A percentile compares a stretch with the other conserved stretches of the same genome.
Evolutionary conservation across 148 eudicot species (phyloP).

Genomic region (Arbutus unedo): DNA sequence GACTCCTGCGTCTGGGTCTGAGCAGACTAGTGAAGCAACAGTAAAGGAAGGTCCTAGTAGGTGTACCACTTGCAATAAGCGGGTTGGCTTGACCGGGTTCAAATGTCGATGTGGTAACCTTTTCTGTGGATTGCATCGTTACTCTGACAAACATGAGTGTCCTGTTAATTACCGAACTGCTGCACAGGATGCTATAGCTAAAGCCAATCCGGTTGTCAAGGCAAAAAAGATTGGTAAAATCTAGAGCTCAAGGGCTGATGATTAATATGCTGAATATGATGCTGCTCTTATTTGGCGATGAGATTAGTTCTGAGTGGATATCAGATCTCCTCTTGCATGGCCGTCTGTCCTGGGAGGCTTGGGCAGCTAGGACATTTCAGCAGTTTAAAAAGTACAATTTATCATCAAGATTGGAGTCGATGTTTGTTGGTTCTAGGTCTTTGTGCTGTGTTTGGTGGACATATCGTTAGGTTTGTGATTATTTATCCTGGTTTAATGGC

Average conservation of each 20-base stretch:
- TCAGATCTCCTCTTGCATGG: slow-evolving; percentile 18
- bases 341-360: slow-evolving; percentile 15
- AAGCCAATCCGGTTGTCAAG: slow-evolving; percentile 60
- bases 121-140: slow-evolving; percentile 68
- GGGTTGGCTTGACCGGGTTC: slow-evolving; percentile 71
- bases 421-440: slow-evolving; percentile 13
- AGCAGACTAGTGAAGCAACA: slow-evolving; percentile 29
- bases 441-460: slow-evolving; percentile 16
- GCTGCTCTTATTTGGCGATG: slow-evolving; percentile 25
- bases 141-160: slow-evolving; percentile 72
- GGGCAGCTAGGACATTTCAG: slow-evolving; percentile 11
- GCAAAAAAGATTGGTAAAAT: slow-evolving; percentile 54
- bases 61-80: slow-evolving; percentile 57
- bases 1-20: slow-evolving; percentile 26
- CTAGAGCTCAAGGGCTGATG: slow-evolving; percentile 17
- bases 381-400: slow-evolving; percentile 18
- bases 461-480: background rate
- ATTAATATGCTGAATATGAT: slow-evolving; percentile 21
- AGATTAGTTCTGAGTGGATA: slow-evolving; percentile 29
- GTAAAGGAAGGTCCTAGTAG: slow-evolving; percentile 51
- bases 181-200: slow-evolving; percentile 60
- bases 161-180: slow-evolving; percentile 60
- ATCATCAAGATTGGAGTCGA: slow-evolving; percentile 5
- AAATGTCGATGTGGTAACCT: slow-evolving; percentile 59
- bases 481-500: background rate